Evolutionary conservation across 306 rosid species (phyloP), one percentile per base, ranked within the genome.

Genomic region (Acmispon strigosus): DNA sequence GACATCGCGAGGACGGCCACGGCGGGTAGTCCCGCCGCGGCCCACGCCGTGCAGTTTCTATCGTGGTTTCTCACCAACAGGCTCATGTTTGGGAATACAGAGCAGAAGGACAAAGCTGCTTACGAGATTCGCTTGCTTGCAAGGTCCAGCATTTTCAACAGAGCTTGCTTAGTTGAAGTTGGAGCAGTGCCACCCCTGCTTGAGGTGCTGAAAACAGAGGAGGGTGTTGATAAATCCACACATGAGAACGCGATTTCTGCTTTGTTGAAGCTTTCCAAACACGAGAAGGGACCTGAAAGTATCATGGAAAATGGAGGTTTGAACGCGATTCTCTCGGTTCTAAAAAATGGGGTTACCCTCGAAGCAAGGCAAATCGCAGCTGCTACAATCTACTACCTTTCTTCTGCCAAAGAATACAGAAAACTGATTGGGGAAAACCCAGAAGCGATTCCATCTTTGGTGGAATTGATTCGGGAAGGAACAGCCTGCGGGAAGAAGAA

Each of bases 331-430:
- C 69, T 90, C 3, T 22, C 1, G 0, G 86, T 87, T 32, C 82
- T 93, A 0, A 81, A 79, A 20, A 79, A 58, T 0, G 98, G 97
- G 7, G 42, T 72, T 20, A 73, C 83, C 17, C 55, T 79, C 3
- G 97, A 90, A 76, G 79, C 87, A 0, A 69, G 82, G 8, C 96
- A 88, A 76, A 70, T 78, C 0, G 92, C 98, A 2, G 97, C 96
- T 0, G 97, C 96, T 2, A 69, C 70, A 1, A 42, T 90, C 1
- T 93, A 90, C 20, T 88, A 93, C 80, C 92, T 93, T 13, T 80
- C 89, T 13, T 84, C 94, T 2, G 80, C 61, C 7, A 81, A 82
- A 45, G 88, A 83, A 7, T 79, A 83, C 48, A 80, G 90, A 13
- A 85, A 84, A 70, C 2, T 72, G 11, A 84, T 90, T 0, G 97